Evolutionary conservation across 2,329 filamentous ascomycete genomes (phyloP).

Genomic region (Hymenoscyphus scutula): DNA sequence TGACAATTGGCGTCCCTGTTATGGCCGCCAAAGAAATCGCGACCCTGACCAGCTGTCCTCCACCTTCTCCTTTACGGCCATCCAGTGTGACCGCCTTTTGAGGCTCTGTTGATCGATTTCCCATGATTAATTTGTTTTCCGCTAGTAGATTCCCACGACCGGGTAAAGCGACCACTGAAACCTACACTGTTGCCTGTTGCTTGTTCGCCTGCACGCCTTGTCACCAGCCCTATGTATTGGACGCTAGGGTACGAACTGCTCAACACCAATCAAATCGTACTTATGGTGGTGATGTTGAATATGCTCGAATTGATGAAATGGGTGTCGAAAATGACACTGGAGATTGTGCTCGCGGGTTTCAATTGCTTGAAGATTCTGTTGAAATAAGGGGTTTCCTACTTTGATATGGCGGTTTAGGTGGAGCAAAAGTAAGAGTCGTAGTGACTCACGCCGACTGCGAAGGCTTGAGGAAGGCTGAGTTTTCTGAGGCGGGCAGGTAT

Average conservation of each 20-base stretch:
- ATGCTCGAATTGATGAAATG: neutral
- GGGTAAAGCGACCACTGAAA: too few relatives aligned
- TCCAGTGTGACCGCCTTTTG: conserved; percentile 45
- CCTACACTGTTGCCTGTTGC: conserved; percentile 12
- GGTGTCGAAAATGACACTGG: neutral
- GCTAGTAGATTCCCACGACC: neutral
- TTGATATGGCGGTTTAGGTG: too few relatives aligned
- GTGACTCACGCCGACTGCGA: neutral
- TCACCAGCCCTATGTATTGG: conserved; percentile 11
- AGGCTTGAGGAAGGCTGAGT: neutral
- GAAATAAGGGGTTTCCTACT: neutral
- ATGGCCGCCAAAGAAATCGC: conserved; percentile 56
- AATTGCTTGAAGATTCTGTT: too few relatives aligned
- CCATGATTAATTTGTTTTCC: neutral
- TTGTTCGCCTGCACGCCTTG: conserved; percentile 14
- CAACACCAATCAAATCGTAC: neutral
- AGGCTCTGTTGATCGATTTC: neutral
- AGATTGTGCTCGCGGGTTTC: neutral
- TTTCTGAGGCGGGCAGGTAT: neutral
- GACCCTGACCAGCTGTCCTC: conserved; percentile 58
- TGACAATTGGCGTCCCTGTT: conserved; percentile 51
- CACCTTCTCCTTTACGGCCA: conserved; percentile 58
- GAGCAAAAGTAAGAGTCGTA: neutral
- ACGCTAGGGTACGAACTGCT: neutral
- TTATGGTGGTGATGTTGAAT: neutral